A percentile compares a stretch with the other conserved stretches of the same genome.
These are phyloP conservation scores for Rhizophagus sp. DNA, from an alignment of 192 early-diverging fungal genomes.

Conservation along the genomic window DNA sequence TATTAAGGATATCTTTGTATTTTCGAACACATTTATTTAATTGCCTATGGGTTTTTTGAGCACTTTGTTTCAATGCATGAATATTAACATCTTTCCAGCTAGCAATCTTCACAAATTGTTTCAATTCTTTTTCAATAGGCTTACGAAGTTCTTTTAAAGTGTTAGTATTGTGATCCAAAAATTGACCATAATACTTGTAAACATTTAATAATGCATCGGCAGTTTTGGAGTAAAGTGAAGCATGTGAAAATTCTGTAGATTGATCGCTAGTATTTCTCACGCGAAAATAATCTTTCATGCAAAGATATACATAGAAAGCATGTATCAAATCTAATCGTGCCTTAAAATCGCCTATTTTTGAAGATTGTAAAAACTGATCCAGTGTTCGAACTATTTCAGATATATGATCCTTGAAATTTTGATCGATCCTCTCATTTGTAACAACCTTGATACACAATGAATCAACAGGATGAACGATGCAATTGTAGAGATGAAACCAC, in stretches of 20 bases:
- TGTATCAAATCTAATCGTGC: conserved; percentile 71
- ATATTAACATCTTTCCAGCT: conserved; percentile 97
- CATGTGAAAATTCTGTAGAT: not conserved
- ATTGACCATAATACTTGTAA: conserved; percentile 82
- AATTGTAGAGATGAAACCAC: conserved; percentile 90
- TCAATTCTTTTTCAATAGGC: conserved; percentile 84
- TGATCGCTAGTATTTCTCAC: conserved; percentile 8
- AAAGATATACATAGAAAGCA: conserved; percentile 62
- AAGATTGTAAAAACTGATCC: conserved; percentile 80
- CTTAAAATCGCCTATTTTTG: conserved; percentile 77
- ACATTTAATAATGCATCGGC: conserved; percentile 70
- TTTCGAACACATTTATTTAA: conserved; percentile 88
- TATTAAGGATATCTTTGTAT: conserved; percentile 76
- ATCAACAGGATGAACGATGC: conserved; percentile 49
- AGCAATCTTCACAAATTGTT: conserved; percentile 93
- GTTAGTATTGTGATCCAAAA: conserved; percentile 53
- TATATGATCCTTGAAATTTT: conserved; percentile 36
- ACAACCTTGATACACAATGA: conserved; percentile 18
- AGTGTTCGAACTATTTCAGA: conserved; percentile 62
- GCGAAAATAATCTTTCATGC: conserved; percentile 35
- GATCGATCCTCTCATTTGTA: conserved; percentile 15
- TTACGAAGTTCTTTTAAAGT: conserved; percentile 61
- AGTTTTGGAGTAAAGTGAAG: not conserved
- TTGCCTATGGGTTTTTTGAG: conserved; percentile 88
- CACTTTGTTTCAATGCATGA: conserved; percentile 85